Conservation (phyloP, 2,329 filamentous ascomycete genomes). For the Fusarium xyrophilum region DNA sequence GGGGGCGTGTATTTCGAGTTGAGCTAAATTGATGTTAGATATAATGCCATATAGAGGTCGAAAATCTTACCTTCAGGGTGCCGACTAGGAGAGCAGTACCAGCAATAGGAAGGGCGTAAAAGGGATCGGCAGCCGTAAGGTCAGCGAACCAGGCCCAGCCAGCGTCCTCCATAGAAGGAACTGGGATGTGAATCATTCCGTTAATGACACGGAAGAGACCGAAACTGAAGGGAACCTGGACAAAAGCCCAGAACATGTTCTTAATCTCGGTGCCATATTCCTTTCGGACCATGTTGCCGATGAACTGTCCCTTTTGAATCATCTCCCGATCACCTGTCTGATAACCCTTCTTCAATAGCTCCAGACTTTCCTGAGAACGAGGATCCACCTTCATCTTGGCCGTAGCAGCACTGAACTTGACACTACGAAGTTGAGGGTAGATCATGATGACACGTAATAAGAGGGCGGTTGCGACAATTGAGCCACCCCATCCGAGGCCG, state of each 20-base stretch:
- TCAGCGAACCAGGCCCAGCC: constrained; percentile 81
- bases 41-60: neutral
- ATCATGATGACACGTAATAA: constrained; percentile 70
- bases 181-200: constrained; percentile 77
- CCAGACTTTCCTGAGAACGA: constrained; percentile 56
- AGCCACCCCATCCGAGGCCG: constrained; percentile 82
- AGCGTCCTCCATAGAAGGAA: constrained; percentile 76
- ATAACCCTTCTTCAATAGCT: constrained; percentile 57
- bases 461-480: constrained; percentile 71
- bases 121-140: constrained; percentile 78
- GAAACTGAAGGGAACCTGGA: constrained; percentile 72
- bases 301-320: constrained; percentile 45
- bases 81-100: constrained; percentile 64
- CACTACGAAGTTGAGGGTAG: constrained; percentile 59
- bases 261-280: constrained; percentile 46
- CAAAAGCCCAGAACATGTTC: constrained; percentile 49
- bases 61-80: constrained; percentile 59
- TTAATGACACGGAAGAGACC: constrained; percentile 81
- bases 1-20: constrained; percentile 46
- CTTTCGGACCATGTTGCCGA: constrained; percentile 48
- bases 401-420: constrained; percentile 60
- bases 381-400: constrained; percentile 63
- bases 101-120: constrained; percentile 72
- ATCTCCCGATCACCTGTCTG: constrained; percentile 54
- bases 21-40: constrained; percentile 43